A percentile compares a stretch with the other conserved stretches of the same genome.
Conservation (phyloP, 2,329 filamentous ascomycete species). For the Cercospora zeae-maydis region DNA sequence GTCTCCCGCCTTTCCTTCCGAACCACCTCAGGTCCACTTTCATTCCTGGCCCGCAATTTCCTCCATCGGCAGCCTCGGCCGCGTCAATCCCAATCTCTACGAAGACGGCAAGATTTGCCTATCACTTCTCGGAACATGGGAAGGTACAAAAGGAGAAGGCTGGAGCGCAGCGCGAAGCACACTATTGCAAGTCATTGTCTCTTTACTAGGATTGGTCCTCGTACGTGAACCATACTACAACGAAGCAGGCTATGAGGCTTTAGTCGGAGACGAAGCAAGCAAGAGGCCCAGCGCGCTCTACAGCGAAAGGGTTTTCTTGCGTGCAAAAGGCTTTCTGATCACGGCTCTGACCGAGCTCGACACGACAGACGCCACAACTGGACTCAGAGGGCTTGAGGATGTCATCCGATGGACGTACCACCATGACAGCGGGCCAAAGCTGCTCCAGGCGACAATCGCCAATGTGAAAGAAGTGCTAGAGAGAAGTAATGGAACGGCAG, state of each 20-base stretch:
- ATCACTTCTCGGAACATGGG: constrained; percentile 58
- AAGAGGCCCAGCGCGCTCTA: constrained; percentile 32
- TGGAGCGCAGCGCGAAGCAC: constrained; percentile 55
- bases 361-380: constrained; percentile 16
- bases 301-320: constrained; percentile 31
- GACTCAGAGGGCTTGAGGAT: constrained; percentile 46
- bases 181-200: constrained; percentile 48
- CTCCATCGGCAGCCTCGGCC: constrained; percentile 29
- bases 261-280: constrained; percentile 30
- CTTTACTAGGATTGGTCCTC: constrained; percentile 38
- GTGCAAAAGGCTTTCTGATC: constrained; percentile 27
- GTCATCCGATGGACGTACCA: constrained; percentile 55
- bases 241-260: constrained; percentile 59
- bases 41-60: constrained; percentile 51
- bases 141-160: constrained; percentile 51
- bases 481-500: constrained; percentile 36
- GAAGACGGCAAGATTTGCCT: constrained; percentile 62
- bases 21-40: constrained; percentile 55
- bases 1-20: constrained; percentile 47
- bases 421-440: constrained; percentile 31
- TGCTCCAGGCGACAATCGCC: constrained; percentile 46
- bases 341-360: constrained; percentile 42
- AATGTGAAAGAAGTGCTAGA: constrained; percentile 43
- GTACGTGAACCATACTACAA: constrained; percentile 62
- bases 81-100: constrained; percentile 60